These are phyloP conservation scores for Sequoia sempervirens DNA, from an alignment of 75 land plant species.

Conservation along the genomic window DNA sequence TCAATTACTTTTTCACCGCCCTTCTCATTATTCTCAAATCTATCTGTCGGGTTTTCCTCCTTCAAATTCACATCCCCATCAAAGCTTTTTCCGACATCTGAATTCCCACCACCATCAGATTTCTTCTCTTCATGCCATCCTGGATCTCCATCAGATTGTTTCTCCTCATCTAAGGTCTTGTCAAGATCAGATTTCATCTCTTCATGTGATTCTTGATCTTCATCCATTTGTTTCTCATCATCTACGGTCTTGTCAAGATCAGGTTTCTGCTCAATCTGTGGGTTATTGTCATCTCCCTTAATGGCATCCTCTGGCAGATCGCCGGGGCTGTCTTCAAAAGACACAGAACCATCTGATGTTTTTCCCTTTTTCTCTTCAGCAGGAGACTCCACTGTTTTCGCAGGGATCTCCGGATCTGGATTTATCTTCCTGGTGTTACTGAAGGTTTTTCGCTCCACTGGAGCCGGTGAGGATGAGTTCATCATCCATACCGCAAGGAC, in stretches of 20 bases:
- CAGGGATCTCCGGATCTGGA: background rate
- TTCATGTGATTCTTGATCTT: background rate
- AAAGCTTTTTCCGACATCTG: background rate
- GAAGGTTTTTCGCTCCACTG: constrained; percentile 12
- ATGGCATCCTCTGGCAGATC: constrained; percentile 15
- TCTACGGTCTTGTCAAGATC: constrained; percentile 15
- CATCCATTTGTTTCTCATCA: background rate
- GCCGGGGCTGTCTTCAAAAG: constrained; percentile 32
- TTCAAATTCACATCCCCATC: background rate
- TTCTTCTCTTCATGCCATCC: constrained; percentile 7
- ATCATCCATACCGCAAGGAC: constrained; percentile 70
- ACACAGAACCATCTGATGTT: constrained; percentile 9
- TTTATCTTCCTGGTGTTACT: background rate
- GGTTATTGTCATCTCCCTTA: constrained; percentile 11
- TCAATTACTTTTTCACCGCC: background rate
- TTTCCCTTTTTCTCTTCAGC: constrained; percentile 17
- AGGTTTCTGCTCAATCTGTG: constrained; percentile 10
- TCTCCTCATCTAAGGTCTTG: background rate
- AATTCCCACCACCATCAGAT: constrained; percentile 7
- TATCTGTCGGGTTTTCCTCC: constrained; percentile 10
- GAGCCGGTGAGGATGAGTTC: constrained; percentile 41
- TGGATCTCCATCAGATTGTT: constrained; percentile 1
- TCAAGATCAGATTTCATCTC: constrained; percentile 6
- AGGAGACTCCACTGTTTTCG: constrained; percentile 9
- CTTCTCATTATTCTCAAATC: background rate